A percentile compares a stretch with the other conserved stretches of the same genome.
These are phyloP conservation scores for Fusarium mangiferae DNA, from an alignment of 2,329 filamentous ascomycete genomes.

Conservation along the genomic window DNA sequence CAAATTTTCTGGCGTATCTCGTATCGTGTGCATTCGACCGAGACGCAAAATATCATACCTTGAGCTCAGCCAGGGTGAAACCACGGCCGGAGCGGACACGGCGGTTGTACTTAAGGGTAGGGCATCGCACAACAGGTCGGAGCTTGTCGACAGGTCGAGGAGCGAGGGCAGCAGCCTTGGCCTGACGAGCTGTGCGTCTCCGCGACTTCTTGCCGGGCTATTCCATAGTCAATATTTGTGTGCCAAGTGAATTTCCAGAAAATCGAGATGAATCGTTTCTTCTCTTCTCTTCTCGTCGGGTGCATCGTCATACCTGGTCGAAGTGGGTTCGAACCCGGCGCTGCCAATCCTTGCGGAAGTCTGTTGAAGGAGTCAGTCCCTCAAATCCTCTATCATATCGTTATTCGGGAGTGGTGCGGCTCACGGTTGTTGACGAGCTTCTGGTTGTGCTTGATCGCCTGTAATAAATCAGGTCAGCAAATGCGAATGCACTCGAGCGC, in stretches of 20 bases:
- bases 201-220: conserved; percentile 96
- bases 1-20: neutral
- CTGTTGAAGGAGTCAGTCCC: conserved; percentile 63
- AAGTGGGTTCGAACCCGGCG: conserved; percentile 99
- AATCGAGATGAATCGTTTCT: conserved; percentile 22
- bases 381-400: conserved; percentile 42
- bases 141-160: conserved; percentile 98
- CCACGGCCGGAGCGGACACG: conserved; percentile 95
- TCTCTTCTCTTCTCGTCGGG: conserved; percentile 24
- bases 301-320: conserved; percentile 83
- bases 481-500: conserved; percentile 20
- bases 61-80: conserved; percentile 97
- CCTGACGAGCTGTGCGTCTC: conserved; percentile 89
- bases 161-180: conserved; percentile 94
- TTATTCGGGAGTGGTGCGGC: conserved; percentile 50
- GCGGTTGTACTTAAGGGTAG: conserved; percentile 99
- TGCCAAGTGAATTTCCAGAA: conserved; percentile 29
- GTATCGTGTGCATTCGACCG: neutral
- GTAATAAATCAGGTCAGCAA: conserved; percentile 47
- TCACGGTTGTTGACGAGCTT: conserved; percentile 96
- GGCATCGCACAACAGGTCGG: conserved; percentile 96
- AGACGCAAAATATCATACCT: conserved; percentile 71
- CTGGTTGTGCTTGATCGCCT: conserved; percentile 99
- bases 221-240: conserved; percentile 51
- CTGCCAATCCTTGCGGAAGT: conserved; percentile 99